These are phyloP conservation scores for Cystobasidium sp. DNA, from an alignment of 1,284 basidiomycete species.

Conservation along the genomic window DNA sequence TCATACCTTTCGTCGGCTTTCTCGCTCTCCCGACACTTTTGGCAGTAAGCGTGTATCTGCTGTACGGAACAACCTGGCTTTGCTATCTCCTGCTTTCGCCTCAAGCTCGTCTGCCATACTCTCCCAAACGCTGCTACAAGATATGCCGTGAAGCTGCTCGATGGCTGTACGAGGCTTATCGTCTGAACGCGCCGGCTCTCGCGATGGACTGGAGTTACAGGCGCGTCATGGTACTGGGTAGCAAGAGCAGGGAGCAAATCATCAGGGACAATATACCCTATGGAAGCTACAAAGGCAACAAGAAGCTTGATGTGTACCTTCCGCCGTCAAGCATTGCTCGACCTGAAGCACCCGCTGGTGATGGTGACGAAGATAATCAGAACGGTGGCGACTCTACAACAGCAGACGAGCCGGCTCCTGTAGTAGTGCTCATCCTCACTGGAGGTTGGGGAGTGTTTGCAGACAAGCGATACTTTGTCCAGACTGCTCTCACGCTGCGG, in stretches of 20 bases:
- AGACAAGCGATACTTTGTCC: conserved; percentile 52
- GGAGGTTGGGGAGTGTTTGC: conserved; percentile 52
- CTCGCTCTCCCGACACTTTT: conserved; percentile 55
- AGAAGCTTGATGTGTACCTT: conserved; percentile 54
- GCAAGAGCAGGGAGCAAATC: conserved; percentile 51
- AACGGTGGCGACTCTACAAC: conserved; percentile 18
- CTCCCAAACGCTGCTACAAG: conserved; percentile 53
- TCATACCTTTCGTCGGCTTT: conserved; percentile 48
- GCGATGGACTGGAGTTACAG: conserved; percentile 55
- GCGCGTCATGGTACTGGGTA: conserved; percentile 55
- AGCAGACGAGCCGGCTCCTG: conserved; percentile 49
- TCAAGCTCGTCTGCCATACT: conserved; percentile 54
- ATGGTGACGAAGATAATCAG: neutral
- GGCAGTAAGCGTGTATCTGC: conserved; percentile 49
- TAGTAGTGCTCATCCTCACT: conserved; percentile 56
- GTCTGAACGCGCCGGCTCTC: conserved; percentile 50
- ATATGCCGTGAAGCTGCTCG: conserved; percentile 52
- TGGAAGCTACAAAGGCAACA: conserved; percentile 49
- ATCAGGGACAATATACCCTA: conserved; percentile 55
- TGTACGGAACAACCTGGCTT: conserved; percentile 56
- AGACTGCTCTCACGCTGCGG: conserved; percentile 56
- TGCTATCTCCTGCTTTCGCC: conserved; percentile 55
- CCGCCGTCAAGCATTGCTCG: conserved; percentile 39
- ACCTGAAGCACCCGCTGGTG: neutral
- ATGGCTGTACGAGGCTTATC: conserved; percentile 51